Evolutionary conservation across 176 grass and related monocot species (phyloP).

Genomic region (Musa troglodytarum): DNA sequence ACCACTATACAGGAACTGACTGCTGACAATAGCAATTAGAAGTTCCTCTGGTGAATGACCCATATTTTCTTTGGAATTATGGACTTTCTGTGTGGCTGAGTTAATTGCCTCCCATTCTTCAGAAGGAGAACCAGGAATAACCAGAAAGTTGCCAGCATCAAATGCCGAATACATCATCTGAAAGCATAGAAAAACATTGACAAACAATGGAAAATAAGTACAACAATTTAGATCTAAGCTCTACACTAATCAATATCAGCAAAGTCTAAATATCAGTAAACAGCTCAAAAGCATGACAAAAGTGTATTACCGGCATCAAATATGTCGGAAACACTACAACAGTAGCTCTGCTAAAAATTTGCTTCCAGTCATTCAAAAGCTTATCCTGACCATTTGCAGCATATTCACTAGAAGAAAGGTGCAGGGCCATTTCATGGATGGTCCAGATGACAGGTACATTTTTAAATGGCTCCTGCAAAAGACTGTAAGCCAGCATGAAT

Average conservation of each 20-base stretch:
- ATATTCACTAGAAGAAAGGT: conserved; percentile 47
- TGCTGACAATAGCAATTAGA: conserved; percentile 72
- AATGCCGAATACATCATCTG: conserved; percentile 92
- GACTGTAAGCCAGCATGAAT: conserved; percentile 45
- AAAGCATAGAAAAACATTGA: conserved; percentile 7
- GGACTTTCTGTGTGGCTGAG: conserved; percentile 22
- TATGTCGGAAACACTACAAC: conserved; percentile 86
- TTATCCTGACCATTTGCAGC: conserved; percentile 53
- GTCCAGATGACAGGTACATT: conserved; percentile 92
- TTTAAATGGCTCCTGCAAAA: conserved; percentile 98
- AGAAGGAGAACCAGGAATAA: conserved; percentile 83
- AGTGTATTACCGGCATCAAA: conserved; percentile 69
- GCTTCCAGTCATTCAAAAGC: conserved; percentile 74
- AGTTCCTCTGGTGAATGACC: conserved; percentile 52
- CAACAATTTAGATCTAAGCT: neutral
- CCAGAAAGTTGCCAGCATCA: conserved; percentile 92
- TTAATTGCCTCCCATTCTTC: conserved; percentile 53
- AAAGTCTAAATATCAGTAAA: neutral
- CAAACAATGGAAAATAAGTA: conserved; percentile 21
- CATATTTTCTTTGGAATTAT: conserved; percentile 32
- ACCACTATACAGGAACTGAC: conserved; percentile 69
- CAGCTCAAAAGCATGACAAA: conserved; percentile 13
- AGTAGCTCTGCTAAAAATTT: conserved; percentile 62
- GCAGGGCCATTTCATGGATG: conserved; percentile 66
- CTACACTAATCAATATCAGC: neutral